Evolutionary conservation across 2,329 filamentous ascomycete genomes (phyloP).

Genomic region (Trichoderma harzianum): DNA sequence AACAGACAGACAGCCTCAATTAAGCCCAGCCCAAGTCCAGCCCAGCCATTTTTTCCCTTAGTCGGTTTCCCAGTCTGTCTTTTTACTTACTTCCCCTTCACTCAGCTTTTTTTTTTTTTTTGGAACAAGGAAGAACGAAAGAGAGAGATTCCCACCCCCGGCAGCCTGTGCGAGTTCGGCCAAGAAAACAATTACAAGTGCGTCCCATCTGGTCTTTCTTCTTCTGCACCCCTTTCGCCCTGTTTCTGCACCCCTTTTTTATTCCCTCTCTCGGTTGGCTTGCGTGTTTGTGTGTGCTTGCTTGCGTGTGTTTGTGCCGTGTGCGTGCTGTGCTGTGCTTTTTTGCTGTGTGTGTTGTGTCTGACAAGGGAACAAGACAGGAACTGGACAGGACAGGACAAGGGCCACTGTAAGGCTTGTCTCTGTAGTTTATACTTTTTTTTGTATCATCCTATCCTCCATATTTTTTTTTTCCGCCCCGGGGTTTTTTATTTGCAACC

Average conservation of each 20-base stretch:
- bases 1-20: not conserved
- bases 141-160: not conserved
- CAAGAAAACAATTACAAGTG: not conserved
- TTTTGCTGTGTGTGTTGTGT: not conserved
- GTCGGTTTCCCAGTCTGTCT: not conserved
- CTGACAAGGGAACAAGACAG: not conserved
- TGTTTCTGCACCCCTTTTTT: not conserved
- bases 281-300: not conserved
- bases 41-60: not conserved
- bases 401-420: not conserved
- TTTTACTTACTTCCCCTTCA: not conserved
- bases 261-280: not conserved
- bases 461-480: not conserved
- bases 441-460: conserved; percentile 3
- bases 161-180: not conserved
- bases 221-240: not conserved
- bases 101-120: not conserved
- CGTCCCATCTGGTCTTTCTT: not conserved
- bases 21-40: no score
- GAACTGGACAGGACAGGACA: not conserved
- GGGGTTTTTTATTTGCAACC: conserved; percentile 15
- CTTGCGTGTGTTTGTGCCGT: not conserved
- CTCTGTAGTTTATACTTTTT: not conserved
- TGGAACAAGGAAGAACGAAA: not conserved
- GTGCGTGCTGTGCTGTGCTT: not conserved